Evolutionary conservation across 768 basidiomycete genomes (phyloP).

Genomic region (Agaricus subrufescens): DNA sequence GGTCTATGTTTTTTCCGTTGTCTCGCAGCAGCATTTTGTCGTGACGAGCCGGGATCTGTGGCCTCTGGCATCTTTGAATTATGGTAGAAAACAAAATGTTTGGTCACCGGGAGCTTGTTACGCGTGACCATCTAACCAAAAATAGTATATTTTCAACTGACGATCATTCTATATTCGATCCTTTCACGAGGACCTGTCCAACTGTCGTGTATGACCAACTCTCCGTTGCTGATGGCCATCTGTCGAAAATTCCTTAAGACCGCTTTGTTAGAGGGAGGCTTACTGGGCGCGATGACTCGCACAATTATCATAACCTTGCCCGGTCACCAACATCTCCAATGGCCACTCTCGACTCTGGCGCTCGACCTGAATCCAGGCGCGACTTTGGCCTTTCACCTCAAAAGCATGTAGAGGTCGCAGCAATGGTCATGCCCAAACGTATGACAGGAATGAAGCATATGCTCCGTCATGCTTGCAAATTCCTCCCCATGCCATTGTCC

Average conservation of each 20-base stretch:
- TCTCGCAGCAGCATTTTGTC: constrained; percentile 11
- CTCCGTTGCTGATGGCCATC: background rate
- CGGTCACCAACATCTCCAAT: too few relatives aligned
- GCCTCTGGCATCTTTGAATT: background rate
- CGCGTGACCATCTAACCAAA: background rate
- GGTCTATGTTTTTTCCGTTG: constrained; percentile 17
- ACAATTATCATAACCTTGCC: too few relatives aligned
- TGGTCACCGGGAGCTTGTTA: background rate
- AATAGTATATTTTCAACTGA: background rate
- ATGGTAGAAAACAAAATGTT: background rate
- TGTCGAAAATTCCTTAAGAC: background rate
- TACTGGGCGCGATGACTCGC: too few relatives aligned
- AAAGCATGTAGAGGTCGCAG: constrained; percentile 5
- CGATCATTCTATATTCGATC: background rate
- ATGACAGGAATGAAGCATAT: constrained; percentile 7
- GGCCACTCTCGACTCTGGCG: background rate
- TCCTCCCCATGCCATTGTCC: constrained; percentile 8
- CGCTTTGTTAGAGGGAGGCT: too few relatives aligned
- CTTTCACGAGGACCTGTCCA: background rate
- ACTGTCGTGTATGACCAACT: background rate
- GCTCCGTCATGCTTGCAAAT: constrained; percentile 7
- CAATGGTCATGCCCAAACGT: constrained; percentile 7
- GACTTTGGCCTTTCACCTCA: background rate
- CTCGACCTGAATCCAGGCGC: background rate
- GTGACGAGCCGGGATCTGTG: constrained; percentile 8